Evolutionary conservation across 352 stramenopile genomes (phyloP).

Genomic region (Globisporangium sylvaticum): DNA sequence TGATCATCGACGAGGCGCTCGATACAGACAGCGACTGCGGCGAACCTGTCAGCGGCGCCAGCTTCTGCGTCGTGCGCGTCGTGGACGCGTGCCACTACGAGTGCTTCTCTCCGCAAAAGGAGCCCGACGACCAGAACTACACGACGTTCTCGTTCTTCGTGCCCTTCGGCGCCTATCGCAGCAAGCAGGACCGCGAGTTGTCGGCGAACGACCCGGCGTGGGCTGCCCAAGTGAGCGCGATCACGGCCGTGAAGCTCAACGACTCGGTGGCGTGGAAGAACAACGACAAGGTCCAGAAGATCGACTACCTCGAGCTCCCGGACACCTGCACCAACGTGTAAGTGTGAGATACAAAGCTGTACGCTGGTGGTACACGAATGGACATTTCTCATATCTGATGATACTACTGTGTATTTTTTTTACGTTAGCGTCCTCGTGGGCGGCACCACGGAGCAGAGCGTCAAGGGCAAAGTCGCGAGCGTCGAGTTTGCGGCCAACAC

Average conservation of each 20-base stretch:
- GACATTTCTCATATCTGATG: too few species aligned
- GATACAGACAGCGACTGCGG: constrained; percentile 3
- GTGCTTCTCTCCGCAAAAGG: constrained; percentile 29
- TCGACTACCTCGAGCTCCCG: constrained; percentile 30
- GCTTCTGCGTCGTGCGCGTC: constrained; percentile 12
- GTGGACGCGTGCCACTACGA: constrained; percentile 38
- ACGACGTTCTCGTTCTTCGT: constrained; percentile 51
- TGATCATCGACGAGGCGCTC: constrained; percentile 12
- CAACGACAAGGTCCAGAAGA: constrained; percentile 26
- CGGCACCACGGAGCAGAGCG: constrained; percentile 32
- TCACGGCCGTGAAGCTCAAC: constrained; percentile 17
- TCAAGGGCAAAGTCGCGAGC: constrained; percentile 40
- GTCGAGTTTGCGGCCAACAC: constrained; percentile 30
- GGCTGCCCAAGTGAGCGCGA: constrained; percentile 18
- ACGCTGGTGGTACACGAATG: background rate
- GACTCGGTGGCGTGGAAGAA: constrained; percentile 25
- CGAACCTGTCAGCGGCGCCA: constrained; percentile 7
- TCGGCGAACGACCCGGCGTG: constrained; percentile 15
- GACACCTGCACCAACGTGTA: constrained; percentile 23
- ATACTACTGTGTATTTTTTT: too few species aligned
- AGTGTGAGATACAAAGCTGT: constrained; percentile 7
- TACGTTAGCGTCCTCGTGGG: constrained; percentile 37
- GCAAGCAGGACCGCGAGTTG: constrained; percentile 37
- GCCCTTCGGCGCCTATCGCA: constrained; percentile 38
- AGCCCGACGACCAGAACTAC: constrained; percentile 23